phyloP scores from a whole-genome alignment of 768 basidiomycete genomes.

The Chalciporus pseudorubinellus region DNA sequence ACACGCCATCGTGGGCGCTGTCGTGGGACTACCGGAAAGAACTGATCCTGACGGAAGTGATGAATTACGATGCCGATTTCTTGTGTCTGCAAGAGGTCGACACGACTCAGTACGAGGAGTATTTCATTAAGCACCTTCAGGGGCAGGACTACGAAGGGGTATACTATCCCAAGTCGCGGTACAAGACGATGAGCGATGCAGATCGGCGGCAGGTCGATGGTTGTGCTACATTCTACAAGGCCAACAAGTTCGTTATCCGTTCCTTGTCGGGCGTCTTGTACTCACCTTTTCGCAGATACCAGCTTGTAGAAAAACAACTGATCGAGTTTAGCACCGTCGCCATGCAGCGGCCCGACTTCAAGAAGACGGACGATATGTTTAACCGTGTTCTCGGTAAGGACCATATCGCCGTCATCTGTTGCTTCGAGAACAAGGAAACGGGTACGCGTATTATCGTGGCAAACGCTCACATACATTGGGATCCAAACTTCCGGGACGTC shows the following conservation, averaged over 20 bases:
- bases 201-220: conserved; percentile 92
- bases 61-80: conserved; percentile 81
- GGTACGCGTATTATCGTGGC: conserved; percentile 87
- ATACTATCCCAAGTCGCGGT: conserved; percentile 88
- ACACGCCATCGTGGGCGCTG: conserved; percentile 95
- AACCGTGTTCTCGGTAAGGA: conserved; percentile 96
- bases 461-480: conserved; percentile 93
- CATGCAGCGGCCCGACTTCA: conserved; percentile 90
- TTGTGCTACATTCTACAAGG: conserved; percentile 94
- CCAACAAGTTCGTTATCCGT: conserved; percentile 62
- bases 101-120: conserved; percentile 88
- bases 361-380: conserved; percentile 99
- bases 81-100: conserved; percentile 96
- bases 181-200: conserved; percentile 86
- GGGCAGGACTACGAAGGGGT: conserved; percentile 86
- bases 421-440: conserved; percentile 83
- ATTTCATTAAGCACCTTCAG: conserved; percentile 71
- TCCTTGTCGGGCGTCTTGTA: neutral
- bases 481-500: conserved; percentile 89
- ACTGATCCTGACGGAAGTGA: conserved; percentile 80
- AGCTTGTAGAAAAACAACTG: conserved; percentile 88
- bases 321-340: conserved; percentile 93
- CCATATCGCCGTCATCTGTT: conserved; percentile 83
- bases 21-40: conserved; percentile 94
- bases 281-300: conserved; percentile 55